phyloP scores from a whole-genome alignment of 345 rosid genomes.

The Passiflora organensis region DNA sequence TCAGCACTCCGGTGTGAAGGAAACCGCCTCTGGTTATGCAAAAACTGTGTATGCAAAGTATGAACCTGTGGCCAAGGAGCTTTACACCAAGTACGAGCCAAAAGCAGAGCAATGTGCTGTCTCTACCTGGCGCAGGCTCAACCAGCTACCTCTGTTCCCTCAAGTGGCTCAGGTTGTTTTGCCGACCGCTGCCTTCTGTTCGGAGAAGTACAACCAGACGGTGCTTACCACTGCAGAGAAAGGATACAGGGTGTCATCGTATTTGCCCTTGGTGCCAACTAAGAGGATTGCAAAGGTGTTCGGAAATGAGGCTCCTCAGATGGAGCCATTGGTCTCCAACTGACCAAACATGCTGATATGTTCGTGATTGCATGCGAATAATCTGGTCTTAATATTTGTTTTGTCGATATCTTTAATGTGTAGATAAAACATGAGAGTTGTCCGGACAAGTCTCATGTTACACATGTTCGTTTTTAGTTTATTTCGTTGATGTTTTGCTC shows the following conservation, averaged over 20 bases:
- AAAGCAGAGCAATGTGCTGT: conserved; percentile 74
- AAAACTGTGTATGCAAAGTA: conserved; percentile 50
- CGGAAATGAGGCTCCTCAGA: conserved; percentile 24
- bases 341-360: conserved; percentile 3
- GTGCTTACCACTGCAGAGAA: conserved; percentile 64
- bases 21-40: conserved; percentile 65
- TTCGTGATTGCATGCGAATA: too few species aligned
- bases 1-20: conserved; percentile 55
- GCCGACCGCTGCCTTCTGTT: conserved; percentile 75
- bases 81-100: conserved; percentile 73
- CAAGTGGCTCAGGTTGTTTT: conserved; percentile 62
- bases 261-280: conserved; percentile 81
- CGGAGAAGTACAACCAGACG: conserved; percentile 74
- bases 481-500: too few species aligned
- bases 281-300: conserved; percentile 77
- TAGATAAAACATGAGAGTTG: too few species aligned
- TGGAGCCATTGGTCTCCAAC: conserved; percentile 32
- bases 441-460: too few species aligned
- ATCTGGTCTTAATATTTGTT: too few species aligned
- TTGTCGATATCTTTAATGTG: too few species aligned
- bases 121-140: conserved; percentile 76
- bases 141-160: conserved; percentile 78
- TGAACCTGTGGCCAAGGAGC: conserved; percentile 69
- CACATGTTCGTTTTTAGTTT: too few species aligned
- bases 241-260: conserved; percentile 68